These are phyloP conservation scores for Populus pruinosa DNA, from an alignment of 345 rosid species.

Conservation along the genomic window DNA sequence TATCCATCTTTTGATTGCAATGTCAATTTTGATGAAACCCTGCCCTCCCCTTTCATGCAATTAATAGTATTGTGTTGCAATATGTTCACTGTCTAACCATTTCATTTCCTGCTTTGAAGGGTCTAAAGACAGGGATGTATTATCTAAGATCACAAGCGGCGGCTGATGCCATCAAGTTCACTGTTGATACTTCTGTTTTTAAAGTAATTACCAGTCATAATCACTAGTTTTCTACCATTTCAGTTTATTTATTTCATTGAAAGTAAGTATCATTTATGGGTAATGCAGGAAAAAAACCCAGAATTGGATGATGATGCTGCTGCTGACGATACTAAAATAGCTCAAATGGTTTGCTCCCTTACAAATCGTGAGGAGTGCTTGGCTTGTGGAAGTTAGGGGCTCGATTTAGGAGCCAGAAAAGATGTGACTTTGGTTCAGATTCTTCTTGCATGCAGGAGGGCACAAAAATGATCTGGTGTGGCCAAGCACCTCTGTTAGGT, in stretches of 20 bases:
- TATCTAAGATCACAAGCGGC: conserved; percentile 89
- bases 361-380: conserved; percentile 81
- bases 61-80: neutral
- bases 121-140: conserved; percentile 92
- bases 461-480: neutral
- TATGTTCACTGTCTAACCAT: neutral
- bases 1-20: neutral
- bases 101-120: conserved; percentile 33
- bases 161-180: conserved; percentile 97
- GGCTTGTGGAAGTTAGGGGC: conserved; percentile 70
- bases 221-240: neutral
- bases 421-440: neutral
- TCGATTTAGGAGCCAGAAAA: neutral
- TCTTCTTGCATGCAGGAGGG: neutral
- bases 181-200: conserved; percentile 71
- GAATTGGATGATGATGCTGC: conserved; percentile 22
- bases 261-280: neutral
- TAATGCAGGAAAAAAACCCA: conserved; percentile 40
- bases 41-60: neutral
- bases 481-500: neutral
- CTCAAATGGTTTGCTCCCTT: conserved; percentile 85
- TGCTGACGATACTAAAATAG: conserved; percentile 60
- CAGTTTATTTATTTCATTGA: neutral
- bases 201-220: conserved; percentile 37
- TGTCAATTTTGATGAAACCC: neutral